Evolutionary conservation across 1,139 yeast genomes (phyloP).

Genomic region (Blastobotrys ciferrii): DNA sequence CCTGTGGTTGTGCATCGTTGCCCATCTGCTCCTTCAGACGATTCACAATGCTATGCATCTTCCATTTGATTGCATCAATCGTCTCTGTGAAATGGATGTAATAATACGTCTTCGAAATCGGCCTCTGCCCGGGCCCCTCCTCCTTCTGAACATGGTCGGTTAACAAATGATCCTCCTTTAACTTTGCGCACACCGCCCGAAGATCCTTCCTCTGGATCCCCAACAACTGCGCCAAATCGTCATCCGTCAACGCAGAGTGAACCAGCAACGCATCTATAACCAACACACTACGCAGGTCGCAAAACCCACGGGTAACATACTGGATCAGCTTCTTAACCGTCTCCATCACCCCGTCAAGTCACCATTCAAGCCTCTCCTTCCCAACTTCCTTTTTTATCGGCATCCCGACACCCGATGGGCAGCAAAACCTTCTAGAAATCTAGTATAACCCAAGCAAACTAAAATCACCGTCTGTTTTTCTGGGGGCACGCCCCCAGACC

Average conservation of each 20-base stretch:
- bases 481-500: too few species aligned
- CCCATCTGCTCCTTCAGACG: constrained; percentile 76
- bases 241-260: constrained; percentile 93
- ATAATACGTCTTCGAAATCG: constrained; percentile 74
- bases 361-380: not conserved
- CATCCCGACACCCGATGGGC: not conserved
- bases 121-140: constrained; percentile 70
- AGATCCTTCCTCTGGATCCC: constrained; percentile 87
- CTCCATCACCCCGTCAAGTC: constrained; percentile 33
- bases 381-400: not conserved
- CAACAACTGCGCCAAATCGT: constrained; percentile 75
- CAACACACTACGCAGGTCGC: constrained; percentile 77
- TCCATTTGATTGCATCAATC: constrained; percentile 94
- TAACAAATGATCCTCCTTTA: constrained; percentile 75
- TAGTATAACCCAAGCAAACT: too few species aligned
- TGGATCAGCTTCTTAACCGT: constrained; percentile 40
- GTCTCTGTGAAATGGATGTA: constrained; percentile 90
- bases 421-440: too few species aligned
- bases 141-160: constrained; percentile 69
- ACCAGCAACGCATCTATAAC: constrained; percentile 85
- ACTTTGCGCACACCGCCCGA: constrained; percentile 73
- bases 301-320: constrained; percentile 83
- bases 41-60: constrained; percentile 82
- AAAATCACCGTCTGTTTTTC: too few species aligned
- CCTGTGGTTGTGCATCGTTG: constrained; percentile 83